A percentile compares a stretch with the other conserved stretches of the same genome.
These are phyloP conservation scores for Colletotrichum sp. DNA, from an alignment of 2,329 filamentous ascomycete genomes.

Conservation along the genomic window DNA sequence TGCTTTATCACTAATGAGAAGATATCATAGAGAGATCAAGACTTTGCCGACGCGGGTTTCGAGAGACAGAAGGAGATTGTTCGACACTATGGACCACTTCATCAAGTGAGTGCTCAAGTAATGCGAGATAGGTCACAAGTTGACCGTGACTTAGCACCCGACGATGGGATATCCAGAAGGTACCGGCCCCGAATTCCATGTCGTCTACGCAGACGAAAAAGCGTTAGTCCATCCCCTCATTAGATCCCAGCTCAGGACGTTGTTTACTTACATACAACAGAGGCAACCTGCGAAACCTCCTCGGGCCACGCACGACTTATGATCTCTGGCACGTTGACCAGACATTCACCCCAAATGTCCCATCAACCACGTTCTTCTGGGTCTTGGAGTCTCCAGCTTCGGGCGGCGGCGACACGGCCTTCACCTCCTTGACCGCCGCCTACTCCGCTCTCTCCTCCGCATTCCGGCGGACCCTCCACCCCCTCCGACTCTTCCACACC, in stretches of 20 bases:
- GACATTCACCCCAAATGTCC: slow-evolving; percentile 34
- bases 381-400: slow-evolving; percentile 30
- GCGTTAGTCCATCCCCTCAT: slow-evolving; percentile 14
- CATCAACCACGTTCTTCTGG: slow-evolving; percentile 36
- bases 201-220: slow-evolving; percentile 35
- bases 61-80: slow-evolving; percentile 31
- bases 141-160: slow-evolving; percentile 22
- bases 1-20: neutral
- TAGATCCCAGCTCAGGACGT: neutral
- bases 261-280: neutral
- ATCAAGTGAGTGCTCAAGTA: slow-evolving; percentile 15
- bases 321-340: slow-evolving; percentile 37
- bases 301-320: slow-evolving; percentile 28
- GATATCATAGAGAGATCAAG: slow-evolving; percentile 28
- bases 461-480: slow-evolving; percentile 19
- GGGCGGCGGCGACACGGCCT: slow-evolving; percentile 31
- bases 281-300: slow-evolving; percentile 30
- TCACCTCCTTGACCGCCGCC: slow-evolving; percentile 31
- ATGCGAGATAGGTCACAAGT: neutral
- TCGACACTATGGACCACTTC: slow-evolving; percentile 33
- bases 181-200: slow-evolving; percentile 33
- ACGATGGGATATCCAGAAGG: slow-evolving; percentile 34
- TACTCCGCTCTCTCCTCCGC: slow-evolving; percentile 31
- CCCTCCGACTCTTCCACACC: slow-evolving; percentile 18
- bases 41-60: slow-evolving; percentile 35